Base-by-base conservation (phyloP, 2,329 filamentous ascomycete species). In the Colletotrichum aenigma region DNA sequence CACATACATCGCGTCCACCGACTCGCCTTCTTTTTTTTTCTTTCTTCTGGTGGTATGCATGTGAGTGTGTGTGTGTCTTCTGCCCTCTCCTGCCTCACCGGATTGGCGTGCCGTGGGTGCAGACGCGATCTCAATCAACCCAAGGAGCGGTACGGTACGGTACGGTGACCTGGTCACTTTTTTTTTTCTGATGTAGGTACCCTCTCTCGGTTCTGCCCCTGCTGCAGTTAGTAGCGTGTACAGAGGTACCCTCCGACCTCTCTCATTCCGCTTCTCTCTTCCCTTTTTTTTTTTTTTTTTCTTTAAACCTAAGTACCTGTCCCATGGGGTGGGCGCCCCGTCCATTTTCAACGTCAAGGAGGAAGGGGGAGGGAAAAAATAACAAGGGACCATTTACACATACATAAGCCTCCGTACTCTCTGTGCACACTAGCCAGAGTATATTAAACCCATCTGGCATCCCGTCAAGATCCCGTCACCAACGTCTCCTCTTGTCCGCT, bases 361-460 rank as follows among this genome's bases (percentile, higher is more conserved):
- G 21, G 61, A 67, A 21, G 43, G 43, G 43, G 43, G 43, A 52
- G 43, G 43, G 43, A 10, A 56, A 38, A 52, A 72, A 72, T 48
- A 68, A 56, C 58, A 56, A 58, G 56, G 64, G 70, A 76, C 58
- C 48, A 60, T 74, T 73, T 72, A 60, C 70, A 38, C 70, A 30
- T 38, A 62, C 62, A 62, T 61, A 69, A 68, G 30, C 34, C n/a
- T 28, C 13, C 34, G 48, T n/a, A 58, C 24, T 18, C 24, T 36
- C 36, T 65, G 36, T 70, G 66, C 65, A 75, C 62, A 34, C 18
- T 70, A 38, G 36, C 61, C 48, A 66, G 56, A 70, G 60, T 75
- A 76, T 76, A 75, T 76, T 76, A 76, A 67, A 76, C 71, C 66
- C 58, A 61, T 38, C 30, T 28, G 55, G 18, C 32, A 32, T 74